These are phyloP conservation scores for Yarrowia galli DNA, from an alignment of 1,139 yeast genomes.

Conservation along the genomic window DNA sequence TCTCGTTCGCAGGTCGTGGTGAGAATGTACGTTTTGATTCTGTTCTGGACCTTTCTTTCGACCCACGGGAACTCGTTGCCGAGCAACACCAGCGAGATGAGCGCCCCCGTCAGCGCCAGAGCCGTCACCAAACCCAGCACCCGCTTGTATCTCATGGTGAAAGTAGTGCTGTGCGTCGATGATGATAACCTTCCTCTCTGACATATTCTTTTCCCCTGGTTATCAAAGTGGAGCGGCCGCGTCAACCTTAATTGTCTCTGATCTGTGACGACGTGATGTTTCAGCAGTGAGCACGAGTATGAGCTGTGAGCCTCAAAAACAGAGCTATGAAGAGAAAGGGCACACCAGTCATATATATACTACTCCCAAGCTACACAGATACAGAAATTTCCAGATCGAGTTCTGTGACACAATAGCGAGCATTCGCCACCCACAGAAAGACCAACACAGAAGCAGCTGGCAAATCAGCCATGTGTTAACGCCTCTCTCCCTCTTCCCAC, in stretches of 20 bases:
- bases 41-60: not conserved
- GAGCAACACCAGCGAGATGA: not conserved
- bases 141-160: conserved; percentile 21
- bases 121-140: conserved; percentile 8
- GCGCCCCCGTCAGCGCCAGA: conserved; percentile 2
- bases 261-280: too few species aligned
- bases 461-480: too few species aligned
- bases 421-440: too few species aligned
- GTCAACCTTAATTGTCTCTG: too few species aligned
- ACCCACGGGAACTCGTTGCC: not conserved
- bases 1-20: conserved; percentile 30
- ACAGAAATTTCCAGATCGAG: not conserved
- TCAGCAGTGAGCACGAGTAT: too few species aligned
- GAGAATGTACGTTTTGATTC: conserved; percentile 21
- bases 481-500: not conserved
- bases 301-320: too few species aligned
- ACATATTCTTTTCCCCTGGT: not conserved
- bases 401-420: too few species aligned
- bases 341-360: not conserved
- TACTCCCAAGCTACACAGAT: not conserved
- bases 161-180: not conserved
- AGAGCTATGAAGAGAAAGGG: too few species aligned
- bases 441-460: too few species aligned
- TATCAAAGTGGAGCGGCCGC: not conserved
- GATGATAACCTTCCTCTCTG: not conserved